phyloP scores from a whole-genome alignment of 805 yeast genomes.

The Teunomyces atbi region DNA sequence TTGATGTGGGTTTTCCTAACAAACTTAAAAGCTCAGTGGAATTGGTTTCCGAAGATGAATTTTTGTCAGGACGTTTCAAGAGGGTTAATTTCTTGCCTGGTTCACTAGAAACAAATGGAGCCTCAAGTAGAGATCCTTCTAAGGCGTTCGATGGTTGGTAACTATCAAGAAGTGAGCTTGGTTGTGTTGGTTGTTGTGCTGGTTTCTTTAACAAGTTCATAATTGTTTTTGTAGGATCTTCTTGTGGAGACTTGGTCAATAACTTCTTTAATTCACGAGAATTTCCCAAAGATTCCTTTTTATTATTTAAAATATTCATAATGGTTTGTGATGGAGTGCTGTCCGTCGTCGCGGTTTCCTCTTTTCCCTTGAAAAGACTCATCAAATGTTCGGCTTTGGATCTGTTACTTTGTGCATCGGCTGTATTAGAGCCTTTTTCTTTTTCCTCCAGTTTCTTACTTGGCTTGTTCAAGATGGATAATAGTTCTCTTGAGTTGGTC shows the following conservation, averaged over 20 bases:
- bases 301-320: conserved; percentile 8
- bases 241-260: conserved; percentile 52
- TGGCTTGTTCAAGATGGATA: conserved; percentile 39
- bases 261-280: conserved; percentile 46
- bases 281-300: conserved; percentile 6
- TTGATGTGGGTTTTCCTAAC: conserved; percentile 6
- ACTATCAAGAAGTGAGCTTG: background rate
- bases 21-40: conserved; percentile 15
- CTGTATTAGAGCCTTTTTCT: conserved; percentile 5
- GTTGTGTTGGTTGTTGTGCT: background rate
- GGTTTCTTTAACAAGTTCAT: background rate
- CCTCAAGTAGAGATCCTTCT: conserved; percentile 20
- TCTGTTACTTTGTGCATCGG: conserved; percentile 22
- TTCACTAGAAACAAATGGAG: conserved; percentile 6
- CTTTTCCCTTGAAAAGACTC: conserved; percentile 24
- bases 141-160: conserved; percentile 25
- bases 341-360: background rate
- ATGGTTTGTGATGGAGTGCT: conserved; percentile 6
- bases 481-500: conserved; percentile 41
- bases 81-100: conserved; percentile 28
- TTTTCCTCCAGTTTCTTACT: conserved; percentile 10
- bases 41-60: background rate
- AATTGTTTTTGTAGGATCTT: conserved; percentile 35
- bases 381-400: conserved; percentile 32
- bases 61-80: conserved; percentile 21